A percentile compares a stretch with the other conserved stretches of the same genome.
phyloP scores from a whole-genome alignment of 768 basidiomycete species.

The Boletus subparvulus region DNA sequence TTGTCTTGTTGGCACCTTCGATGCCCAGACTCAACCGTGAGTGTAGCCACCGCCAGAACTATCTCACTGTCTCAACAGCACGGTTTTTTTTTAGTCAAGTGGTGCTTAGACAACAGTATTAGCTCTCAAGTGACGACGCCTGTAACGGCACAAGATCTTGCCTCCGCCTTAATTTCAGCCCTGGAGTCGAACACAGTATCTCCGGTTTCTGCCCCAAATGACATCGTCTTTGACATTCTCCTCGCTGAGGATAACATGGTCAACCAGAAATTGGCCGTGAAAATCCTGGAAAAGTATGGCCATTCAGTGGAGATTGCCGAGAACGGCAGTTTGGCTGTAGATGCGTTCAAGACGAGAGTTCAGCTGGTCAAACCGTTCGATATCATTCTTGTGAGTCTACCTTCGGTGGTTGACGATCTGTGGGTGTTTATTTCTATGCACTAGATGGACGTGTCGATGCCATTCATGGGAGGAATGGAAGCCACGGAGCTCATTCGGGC shows the following conservation, averaged over 20 bases:
- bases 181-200: slow-evolving; percentile 93
- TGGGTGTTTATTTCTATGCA: slow-evolving; percentile 1
- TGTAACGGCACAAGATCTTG: slow-evolving; percentile 82
- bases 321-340: slow-evolving; percentile 92
- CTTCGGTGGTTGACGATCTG: not conserved
- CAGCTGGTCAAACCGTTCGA: slow-evolving; percentile 76
- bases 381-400: slow-evolving; percentile 76
- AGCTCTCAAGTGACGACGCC: slow-evolving; percentile 94
- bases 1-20: slow-evolving; percentile 83
- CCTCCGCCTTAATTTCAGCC: slow-evolving; percentile 89
- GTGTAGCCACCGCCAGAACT: slow-evolving; percentile 26
- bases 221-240: slow-evolving; percentile 87
- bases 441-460: slow-evolving; percentile 98
- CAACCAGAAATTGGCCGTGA: slow-evolving; percentile 94
- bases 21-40: slow-evolving; percentile 73
- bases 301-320: slow-evolving; percentile 96
- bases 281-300: slow-evolving; percentile 94
- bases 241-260: slow-evolving; percentile 97
- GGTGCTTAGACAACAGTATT: slow-evolving; percentile 96
- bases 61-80: slow-evolving; percentile 2
- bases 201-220: slow-evolving; percentile 81
- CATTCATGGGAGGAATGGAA: slow-evolving; percentile 98
- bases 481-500: slow-evolving; percentile 90
- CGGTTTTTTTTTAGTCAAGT: slow-evolving; percentile 63
- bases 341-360: slow-evolving; percentile 82